phyloP scores from a whole-genome alignment of 345 rosid genomes.

The Linum usitatissimum region DNA sequence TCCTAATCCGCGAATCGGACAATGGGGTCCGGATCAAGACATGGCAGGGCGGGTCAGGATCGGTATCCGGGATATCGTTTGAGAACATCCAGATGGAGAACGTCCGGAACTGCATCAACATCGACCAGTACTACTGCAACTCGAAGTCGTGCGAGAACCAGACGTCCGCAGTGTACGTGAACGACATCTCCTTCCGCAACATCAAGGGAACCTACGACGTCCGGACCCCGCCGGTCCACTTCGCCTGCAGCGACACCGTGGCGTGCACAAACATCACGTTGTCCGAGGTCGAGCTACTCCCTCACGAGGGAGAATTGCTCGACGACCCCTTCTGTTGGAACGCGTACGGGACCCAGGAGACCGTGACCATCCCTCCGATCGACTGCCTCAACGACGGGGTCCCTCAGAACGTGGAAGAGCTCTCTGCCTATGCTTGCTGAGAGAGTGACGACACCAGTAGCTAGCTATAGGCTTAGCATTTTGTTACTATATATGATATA shows the following conservation, averaged over 20 bases:
- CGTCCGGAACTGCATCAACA: slow-evolving; percentile 75
- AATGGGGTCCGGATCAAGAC: slow-evolving; percentile 88
- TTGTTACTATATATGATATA: neutral
- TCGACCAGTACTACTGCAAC: slow-evolving; percentile 82
- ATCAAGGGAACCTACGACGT: slow-evolving; percentile 90
- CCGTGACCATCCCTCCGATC: slow-evolving; percentile 70
- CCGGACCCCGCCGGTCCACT: slow-evolving; percentile 65
- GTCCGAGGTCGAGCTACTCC: slow-evolving; percentile 85
- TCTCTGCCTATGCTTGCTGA: slow-evolving; percentile 34
- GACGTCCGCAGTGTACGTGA: slow-evolving; percentile 76
- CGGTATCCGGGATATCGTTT: slow-evolving; percentile 51
- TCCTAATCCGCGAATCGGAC: slow-evolving; percentile 66
- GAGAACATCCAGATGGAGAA: slow-evolving; percentile 92
- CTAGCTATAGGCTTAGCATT: neutral
- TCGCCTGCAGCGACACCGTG: slow-evolving; percentile 88
- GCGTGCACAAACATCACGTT: slow-evolving; percentile 86
- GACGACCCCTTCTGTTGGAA: slow-evolving; percentile 99
- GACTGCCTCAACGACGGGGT: slow-evolving; percentile 68
- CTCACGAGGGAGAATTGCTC: slow-evolving; percentile 69
- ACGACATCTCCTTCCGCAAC: slow-evolving; percentile 51
- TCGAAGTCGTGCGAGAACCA: slow-evolving; percentile 59
- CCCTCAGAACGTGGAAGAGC: slow-evolving; percentile 35
- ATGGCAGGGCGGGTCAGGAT: slow-evolving; percentile 93
- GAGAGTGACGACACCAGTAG: neutral
- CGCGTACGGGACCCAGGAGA: slow-evolving; percentile 79